These are phyloP conservation scores for Pleurotus ostreatus DNA, from an alignment of 768 basidiomycete genomes.

Conservation along the genomic window DNA sequence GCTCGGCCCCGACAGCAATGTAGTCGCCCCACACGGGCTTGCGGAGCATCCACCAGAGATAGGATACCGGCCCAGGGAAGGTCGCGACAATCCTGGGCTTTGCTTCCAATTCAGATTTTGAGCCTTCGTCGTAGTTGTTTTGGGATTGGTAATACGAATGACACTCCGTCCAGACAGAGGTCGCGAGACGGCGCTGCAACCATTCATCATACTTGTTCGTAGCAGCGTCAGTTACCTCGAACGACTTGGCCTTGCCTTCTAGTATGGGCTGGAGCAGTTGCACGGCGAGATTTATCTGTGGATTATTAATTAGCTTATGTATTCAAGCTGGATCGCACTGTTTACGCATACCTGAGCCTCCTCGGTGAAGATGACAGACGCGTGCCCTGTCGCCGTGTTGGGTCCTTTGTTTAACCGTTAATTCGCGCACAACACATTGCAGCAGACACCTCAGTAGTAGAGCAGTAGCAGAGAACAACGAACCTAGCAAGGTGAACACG, in stretches of 20 bases:
- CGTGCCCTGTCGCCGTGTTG: slow-evolving; percentile 55
- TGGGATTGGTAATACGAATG: slow-evolving; percentile 42
- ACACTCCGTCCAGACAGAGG: slow-evolving; percentile 52
- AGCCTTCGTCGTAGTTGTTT: slow-evolving; percentile 14
- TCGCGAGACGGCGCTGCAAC: slow-evolving; percentile 42
- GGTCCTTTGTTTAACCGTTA: slow-evolving; percentile 32
- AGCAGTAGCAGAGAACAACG: slow-evolving; percentile 8
- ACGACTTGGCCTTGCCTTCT: slow-evolving; percentile 41
- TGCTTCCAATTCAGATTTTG: slow-evolving; percentile 15
- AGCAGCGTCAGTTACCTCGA: slow-evolving; percentile 43
- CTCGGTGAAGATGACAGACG: slow-evolving; percentile 51
- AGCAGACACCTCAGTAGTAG: not conserved
- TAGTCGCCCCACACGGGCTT: slow-evolving; percentile 41
- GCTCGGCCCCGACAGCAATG: slow-evolving; percentile 34
- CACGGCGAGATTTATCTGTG: slow-evolving; percentile 44
- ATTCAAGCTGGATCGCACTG: slow-evolving; percentile 5
- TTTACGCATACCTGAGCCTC: slow-evolving; percentile 44
- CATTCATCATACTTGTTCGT: slow-evolving; percentile 47
- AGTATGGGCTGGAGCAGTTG: slow-evolving; percentile 51
- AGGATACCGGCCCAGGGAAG: slow-evolving; percentile 49
- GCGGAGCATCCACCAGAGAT: slow-evolving; percentile 51
- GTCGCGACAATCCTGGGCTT: slow-evolving; percentile 35
- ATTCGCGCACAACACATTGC: not conserved
- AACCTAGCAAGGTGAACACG: slow-evolving; percentile 44
- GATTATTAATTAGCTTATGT: no score